Percentiles rank a stretch among this genome's conserved stretches.
Evolutionary conservation across 176 grass and related monocot species (phyloP).

Genomic region (Avena eriantha): DNA sequence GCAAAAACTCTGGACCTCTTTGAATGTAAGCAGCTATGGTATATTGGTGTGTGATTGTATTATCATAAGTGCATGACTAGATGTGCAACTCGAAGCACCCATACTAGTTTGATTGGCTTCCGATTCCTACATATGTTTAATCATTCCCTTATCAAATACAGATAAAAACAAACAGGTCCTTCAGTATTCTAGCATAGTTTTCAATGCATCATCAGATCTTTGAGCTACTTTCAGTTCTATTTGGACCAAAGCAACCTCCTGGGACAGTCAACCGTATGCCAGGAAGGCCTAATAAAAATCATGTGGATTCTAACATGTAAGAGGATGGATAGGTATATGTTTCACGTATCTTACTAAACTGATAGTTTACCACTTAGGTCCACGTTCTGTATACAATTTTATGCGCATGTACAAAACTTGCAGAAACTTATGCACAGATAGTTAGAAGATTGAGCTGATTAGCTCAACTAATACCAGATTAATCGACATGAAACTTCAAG

Average conservation of each 20-base stretch:
- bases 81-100: slow-evolving; percentile 8
- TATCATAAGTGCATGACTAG: not conserved
- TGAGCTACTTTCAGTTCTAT: slow-evolving; percentile 13
- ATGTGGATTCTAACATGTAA: slow-evolving; percentile 9
- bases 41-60: no score
- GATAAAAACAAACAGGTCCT: not conserved
- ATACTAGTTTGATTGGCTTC: slow-evolving; percentile 19
- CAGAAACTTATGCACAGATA: not conserved
- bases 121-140: not conserved
- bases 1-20: not conserved
- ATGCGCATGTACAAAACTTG: not conserved
- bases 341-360: not conserved
- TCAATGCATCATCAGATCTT: not conserved
- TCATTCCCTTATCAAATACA: not conserved
- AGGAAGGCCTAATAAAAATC: slow-evolving; percentile 9
- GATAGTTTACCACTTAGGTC: slow-evolving; percentile 11
- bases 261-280: not conserved
- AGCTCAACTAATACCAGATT: slow-evolving; percentile 9
- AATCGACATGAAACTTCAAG: not conserved
- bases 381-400: not conserved
- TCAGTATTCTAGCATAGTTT: not conserved
- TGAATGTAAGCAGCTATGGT: not conserved
- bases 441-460: not conserved
- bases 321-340: not conserved
- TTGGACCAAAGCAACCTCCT: slow-evolving; percentile 10